Evolutionary conservation across 495 filamentous ascomycete genomes (phyloP).

Genomic region (Penicillium canescens): DNA sequence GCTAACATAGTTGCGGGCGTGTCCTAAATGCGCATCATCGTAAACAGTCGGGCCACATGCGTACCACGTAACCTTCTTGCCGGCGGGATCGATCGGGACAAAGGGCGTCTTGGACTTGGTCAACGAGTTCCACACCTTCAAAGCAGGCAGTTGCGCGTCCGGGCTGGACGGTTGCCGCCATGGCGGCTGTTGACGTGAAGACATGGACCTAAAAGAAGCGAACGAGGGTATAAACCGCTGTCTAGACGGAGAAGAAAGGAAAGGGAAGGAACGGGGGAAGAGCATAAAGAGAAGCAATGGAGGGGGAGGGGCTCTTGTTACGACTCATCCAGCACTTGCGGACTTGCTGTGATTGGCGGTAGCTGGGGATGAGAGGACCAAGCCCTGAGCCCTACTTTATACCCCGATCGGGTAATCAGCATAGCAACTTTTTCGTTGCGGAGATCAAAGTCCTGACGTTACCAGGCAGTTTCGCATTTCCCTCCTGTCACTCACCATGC

Average conservation of each 20-base stretch:
- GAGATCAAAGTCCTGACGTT: constrained; percentile 2
- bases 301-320: constrained; percentile 26
- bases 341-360: constrained; percentile 17
- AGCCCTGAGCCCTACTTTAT: constrained; percentile 40
- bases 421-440: constrained; percentile 20
- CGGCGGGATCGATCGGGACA: constrained; percentile 64
- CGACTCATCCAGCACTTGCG: constrained; percentile 13
- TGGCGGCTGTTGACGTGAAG: constrained; percentile 48
- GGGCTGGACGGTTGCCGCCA: constrained; percentile 45
- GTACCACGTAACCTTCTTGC: constrained; percentile 81
- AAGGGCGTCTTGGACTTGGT: constrained; percentile 73
- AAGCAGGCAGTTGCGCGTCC: constrained; percentile 36
- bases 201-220: constrained; percentile 22
- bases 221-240: constrained; percentile 12
- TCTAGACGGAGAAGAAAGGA: constrained; percentile 17
- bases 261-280: constrained; percentile 19
- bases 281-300: constrained; percentile 29
- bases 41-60: constrained; percentile 92
- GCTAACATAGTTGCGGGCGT: constrained; percentile 91
- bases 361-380: constrained; percentile 4
- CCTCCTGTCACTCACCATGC: constrained; percentile 23
- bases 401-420: constrained; percentile 19
- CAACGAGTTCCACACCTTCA: constrained; percentile 71
- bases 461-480: not conserved
- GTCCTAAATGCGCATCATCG: constrained; percentile 86